Percentiles rank a stretch among this genome's conserved stretches.
Evolutionary conservation across 2,329 filamentous ascomycete species (phyloP).

Genomic region (Arthroderma sp.): DNA sequence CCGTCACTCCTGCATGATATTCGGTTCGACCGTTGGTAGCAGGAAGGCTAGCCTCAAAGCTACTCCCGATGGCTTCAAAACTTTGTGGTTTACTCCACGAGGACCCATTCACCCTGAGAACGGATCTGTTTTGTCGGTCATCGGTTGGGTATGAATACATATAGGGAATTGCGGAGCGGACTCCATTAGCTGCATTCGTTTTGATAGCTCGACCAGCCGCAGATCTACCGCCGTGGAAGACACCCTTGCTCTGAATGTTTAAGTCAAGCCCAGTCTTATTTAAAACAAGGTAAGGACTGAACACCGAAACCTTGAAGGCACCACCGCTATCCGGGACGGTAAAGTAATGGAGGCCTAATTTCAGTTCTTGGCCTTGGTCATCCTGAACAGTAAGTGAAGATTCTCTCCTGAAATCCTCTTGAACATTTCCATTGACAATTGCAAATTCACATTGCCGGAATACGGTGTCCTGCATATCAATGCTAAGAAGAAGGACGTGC

Average conservation of each 20-base stretch:
- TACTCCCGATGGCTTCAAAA: slow-evolving; percentile 94
- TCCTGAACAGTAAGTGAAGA: slow-evolving; percentile 71
- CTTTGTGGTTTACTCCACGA: slow-evolving; percentile 96
- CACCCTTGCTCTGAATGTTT: slow-evolving; percentile 75
- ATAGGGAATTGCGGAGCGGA: slow-evolving; percentile 69
- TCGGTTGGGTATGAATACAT: slow-evolving; percentile 92
- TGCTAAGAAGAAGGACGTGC: slow-evolving; percentile 78
- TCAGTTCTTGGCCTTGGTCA: slow-evolving; percentile 63
- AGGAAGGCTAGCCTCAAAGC: slow-evolving; percentile 72
- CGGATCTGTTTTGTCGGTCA: slow-evolving; percentile 79
- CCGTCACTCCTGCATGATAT: slow-evolving; percentile 80
- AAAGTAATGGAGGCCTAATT: slow-evolving; percentile 81
- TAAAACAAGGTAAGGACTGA: slow-evolving; percentile 84
- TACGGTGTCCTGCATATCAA: slow-evolving; percentile 92
- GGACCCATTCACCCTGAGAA: slow-evolving; percentile 79
- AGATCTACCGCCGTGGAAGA: slow-evolving; percentile 68
- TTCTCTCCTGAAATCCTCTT: slow-evolving; percentile 81
- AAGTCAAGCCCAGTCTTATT: slow-evolving; percentile 91
- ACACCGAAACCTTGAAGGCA: slow-evolving; percentile 90
- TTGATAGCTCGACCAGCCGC: slow-evolving; percentile 69
- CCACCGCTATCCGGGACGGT: slow-evolving; percentile 83
- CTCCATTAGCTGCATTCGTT: slow-evolving; percentile 39
- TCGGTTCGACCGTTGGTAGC: slow-evolving; percentile 60
- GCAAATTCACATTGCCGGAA: slow-evolving; percentile 94
- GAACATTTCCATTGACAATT: slow-evolving; percentile 82